phyloP scores from a whole-genome alignment of 352 stramenopile species.

The Pythium guiyangense region DNA sequence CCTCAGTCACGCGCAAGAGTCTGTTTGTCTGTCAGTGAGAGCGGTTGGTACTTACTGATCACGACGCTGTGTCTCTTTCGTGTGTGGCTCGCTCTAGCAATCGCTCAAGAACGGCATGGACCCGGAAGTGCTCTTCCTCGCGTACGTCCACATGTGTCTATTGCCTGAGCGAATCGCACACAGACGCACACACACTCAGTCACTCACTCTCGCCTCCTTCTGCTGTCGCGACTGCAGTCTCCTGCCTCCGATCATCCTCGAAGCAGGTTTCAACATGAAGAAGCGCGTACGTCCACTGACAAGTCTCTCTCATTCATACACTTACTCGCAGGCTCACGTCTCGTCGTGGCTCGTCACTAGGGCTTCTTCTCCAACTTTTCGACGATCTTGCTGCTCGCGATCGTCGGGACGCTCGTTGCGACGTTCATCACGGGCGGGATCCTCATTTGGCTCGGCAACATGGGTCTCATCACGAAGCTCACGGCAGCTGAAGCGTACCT shows the following conservation, averaged over 20 bases:
- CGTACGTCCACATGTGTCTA: slow-evolving; percentile 26
- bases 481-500: slow-evolving; percentile 87
- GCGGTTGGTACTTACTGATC: no score
- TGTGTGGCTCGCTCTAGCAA: slow-evolving; percentile 33
- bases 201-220: not conserved
- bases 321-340: not conserved
- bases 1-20: no score
- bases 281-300: slow-evolving; percentile 44
- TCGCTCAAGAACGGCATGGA: slow-evolving; percentile 80
- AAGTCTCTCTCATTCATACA: slow-evolving; percentile 2
- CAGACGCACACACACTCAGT: no score
- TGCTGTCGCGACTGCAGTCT: slow-evolving; percentile 17
- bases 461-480: slow-evolving; percentile 71
- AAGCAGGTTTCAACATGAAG: slow-evolving; percentile 87
- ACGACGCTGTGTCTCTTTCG: not conserved
- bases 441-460: slow-evolving; percentile 69
- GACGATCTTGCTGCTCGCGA: slow-evolving; percentile 79
- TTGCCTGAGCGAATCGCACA: not conserved
- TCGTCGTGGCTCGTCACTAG: slow-evolving; percentile 16
- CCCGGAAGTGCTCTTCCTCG: slow-evolving; percentile 81
- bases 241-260: slow-evolving; percentile 80
- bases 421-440: slow-evolving; percentile 79
- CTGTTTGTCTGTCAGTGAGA: not conserved
- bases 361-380: slow-evolving; percentile 88
- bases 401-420: slow-evolving; percentile 72